Percentiles rank a stretch among this genome's conserved stretches.
Evolutionary conservation across 2,329 filamentous ascomycete genomes (phyloP).

Genomic region (Microsporum canis): DNA sequence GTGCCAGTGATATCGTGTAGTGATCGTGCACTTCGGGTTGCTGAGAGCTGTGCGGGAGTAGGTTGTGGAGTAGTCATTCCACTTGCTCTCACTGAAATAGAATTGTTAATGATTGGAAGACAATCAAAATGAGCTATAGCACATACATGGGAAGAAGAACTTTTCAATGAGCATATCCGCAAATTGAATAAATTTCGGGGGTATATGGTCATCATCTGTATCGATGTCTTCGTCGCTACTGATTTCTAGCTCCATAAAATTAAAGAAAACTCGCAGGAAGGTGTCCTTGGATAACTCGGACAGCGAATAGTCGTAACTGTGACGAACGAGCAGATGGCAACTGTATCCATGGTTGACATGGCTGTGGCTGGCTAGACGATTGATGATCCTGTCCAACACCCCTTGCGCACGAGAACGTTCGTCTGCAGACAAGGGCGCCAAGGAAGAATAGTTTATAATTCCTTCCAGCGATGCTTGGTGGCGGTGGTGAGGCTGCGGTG

Average conservation of each 20-base stretch:
- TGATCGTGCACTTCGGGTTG: constrained; percentile 6
- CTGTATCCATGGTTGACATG: neutral
- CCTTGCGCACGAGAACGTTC: neutral
- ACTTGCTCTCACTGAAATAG: constrained; percentile 13
- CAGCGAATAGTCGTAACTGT: constrained; percentile 16
- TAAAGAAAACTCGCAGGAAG: constrained; percentile 10
- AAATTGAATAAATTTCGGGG: constrained; percentile 5
- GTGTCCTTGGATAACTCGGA: constrained; percentile 15
- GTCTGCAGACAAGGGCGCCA: neutral
- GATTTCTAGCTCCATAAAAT: constrained; percentile 5
- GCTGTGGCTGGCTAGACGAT: constrained; percentile 2
- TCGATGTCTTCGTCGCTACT: constrained; percentile 5
- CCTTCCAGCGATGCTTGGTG: constrained; percentile 8
- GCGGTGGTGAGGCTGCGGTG: neutral
- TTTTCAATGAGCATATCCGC: constrained; percentile 14
- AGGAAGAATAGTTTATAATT: constrained; percentile 5
- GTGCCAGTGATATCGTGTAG: neutral
- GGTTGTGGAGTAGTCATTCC: constrained; percentile 13
- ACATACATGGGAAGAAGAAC: constrained; percentile 14
- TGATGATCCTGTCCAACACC: constrained; percentile 6
- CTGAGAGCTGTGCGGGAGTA: constrained; percentile 13
- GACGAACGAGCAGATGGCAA: constrained; percentile 11
- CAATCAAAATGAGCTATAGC: neutral
- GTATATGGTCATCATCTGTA: neutral
- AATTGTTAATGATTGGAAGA: neutral